Conservation (phyloP, 1,284 basidiomycete species). For the Neolentinus lepideus region DNA sequence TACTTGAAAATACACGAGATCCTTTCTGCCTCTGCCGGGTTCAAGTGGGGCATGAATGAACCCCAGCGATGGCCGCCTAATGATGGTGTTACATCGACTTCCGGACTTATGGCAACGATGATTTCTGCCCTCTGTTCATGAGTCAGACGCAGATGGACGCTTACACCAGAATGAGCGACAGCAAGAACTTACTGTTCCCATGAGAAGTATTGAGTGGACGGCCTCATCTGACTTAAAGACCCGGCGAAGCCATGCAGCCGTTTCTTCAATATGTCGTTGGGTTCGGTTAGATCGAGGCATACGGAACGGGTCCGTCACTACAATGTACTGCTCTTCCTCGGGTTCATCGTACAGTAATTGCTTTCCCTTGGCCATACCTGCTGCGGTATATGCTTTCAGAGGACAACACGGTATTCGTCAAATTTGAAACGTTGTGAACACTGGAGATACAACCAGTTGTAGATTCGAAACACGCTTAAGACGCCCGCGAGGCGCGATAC, state of each 20-base stretch:
- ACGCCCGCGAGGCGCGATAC: no score
- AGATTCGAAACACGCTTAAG: no score
- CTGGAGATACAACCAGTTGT: no score
- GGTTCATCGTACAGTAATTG: not conserved
- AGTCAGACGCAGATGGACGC: not conserved
- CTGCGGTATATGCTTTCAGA: no score
- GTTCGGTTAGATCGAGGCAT: not conserved
- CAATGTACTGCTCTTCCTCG: not conserved
- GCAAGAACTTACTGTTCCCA: not conserved
- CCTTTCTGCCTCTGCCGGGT: conserved; percentile 7
- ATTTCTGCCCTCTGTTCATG: conserved; percentile 17
- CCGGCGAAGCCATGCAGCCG: not conserved
- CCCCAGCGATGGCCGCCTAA: conserved; percentile 21
- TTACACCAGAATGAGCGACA: no score
- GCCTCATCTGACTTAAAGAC: not conserved
- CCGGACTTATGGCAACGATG: conserved; percentile 17
- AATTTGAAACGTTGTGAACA: no score
- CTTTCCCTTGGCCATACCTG: not conserved
- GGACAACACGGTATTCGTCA: no score
- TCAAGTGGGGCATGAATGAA: conserved; percentile 9
- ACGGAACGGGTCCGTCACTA: not conserved
- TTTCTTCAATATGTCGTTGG: not conserved
- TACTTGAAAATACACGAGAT: conserved; percentile 23
- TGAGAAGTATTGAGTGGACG: not conserved
- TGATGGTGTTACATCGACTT: conserved; percentile 16